Base-by-base conservation (phyloP, 345 rosid species). In the Melastoma malabathricum region DNA sequence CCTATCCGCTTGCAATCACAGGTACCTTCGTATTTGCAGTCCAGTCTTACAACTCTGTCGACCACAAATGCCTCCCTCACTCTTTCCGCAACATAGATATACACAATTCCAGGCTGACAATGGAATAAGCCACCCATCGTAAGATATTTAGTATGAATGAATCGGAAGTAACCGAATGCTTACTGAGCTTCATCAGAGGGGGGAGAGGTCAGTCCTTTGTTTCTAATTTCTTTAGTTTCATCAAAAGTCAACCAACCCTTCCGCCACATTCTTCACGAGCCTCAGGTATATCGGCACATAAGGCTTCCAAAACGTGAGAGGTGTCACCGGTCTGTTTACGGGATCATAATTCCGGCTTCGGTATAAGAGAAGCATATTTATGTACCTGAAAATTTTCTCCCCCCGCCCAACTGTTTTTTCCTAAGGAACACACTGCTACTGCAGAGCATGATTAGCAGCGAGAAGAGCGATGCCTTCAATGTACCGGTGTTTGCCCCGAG, bases 401-500 rank as follows among this genome's bases (percentile, higher is more conserved):
- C 98, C 89, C 5, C 92, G n/a, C n/a, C n/a, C n/a, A n/a, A n/a
- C 82, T 14, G 96, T 76, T 73, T 86, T 89, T 23, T 86, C 96
- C 96, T 86, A 65, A 55, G 68, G 18, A 64, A 52, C 41, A 66
- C 50, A 66, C 67, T 65, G 59, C 44, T 8, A 59, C 18, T 63
- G 57, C 54, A 90, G 98, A 89, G 96, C 5, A 56, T 86, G 7
- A 70, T 90, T 18, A 65, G 69, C 5, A 74, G 60, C 1, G 98
- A 84, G 62, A 84, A 80, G 63, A 79, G 96, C 0, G 98, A 90
- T 63, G 55, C 47, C 31, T 90, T 90, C 81, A 90, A 90, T 70
- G 82, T 90, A 23, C 98, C 98, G 1, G 94, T 90, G 43, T 90
- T 83, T 58, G 98, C 98, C 8, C 75, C 98, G 13, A 90, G 89